phyloP scores from a whole-genome alignment of 2,329 filamentous ascomycete genomes.

The Colletotrichum australisinense region DNA sequence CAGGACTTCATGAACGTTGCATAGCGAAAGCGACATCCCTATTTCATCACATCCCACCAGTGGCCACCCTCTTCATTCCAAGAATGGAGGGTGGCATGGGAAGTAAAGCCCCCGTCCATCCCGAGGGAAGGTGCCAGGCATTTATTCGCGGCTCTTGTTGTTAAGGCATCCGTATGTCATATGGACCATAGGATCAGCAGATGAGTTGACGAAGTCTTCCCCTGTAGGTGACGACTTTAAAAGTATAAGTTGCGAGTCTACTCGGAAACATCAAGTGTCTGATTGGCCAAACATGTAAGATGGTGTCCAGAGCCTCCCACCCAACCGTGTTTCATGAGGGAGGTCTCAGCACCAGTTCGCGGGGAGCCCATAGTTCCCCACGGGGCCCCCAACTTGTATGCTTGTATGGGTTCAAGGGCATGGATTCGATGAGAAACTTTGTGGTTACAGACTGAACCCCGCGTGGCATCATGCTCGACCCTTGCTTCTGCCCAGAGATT shows the following conservation, averaged over 20 bases:
- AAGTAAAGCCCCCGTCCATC: background rate
- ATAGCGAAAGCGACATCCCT: slow-evolving; percentile 7
- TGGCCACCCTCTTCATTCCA: background rate
- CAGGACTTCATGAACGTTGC: slow-evolving; percentile 8
- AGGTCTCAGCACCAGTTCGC: slow-evolving; percentile 13
- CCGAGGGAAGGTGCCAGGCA: background rate
- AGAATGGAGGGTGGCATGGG: background rate
- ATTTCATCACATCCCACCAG: background rate
- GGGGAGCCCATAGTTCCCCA: slow-evolving; percentile 7
- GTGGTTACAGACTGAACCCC: slow-evolving; percentile 4
- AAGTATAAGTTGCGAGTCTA: slow-evolving; percentile 13
- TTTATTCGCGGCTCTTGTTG: background rate
- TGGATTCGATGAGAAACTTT: slow-evolving; percentile 8
- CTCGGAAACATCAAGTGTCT: background rate
- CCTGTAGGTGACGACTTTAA: slow-evolving; percentile 10
- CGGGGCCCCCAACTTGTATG: slow-evolving; percentile 11
- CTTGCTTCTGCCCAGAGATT: background rate
- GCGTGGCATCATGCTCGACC: slow-evolving; percentile 12
- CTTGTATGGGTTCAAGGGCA: slow-evolving; percentile 11
- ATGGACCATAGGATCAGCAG: background rate
- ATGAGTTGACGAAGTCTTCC: background rate
- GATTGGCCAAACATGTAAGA: background rate
- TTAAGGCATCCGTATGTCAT: background rate
- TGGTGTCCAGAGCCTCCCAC: background rate
- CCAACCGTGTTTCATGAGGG: background rate